Evolutionary conservation across 139 green algal genomes (phyloP).

Genomic region (Chlamydomonas incerta): DNA sequence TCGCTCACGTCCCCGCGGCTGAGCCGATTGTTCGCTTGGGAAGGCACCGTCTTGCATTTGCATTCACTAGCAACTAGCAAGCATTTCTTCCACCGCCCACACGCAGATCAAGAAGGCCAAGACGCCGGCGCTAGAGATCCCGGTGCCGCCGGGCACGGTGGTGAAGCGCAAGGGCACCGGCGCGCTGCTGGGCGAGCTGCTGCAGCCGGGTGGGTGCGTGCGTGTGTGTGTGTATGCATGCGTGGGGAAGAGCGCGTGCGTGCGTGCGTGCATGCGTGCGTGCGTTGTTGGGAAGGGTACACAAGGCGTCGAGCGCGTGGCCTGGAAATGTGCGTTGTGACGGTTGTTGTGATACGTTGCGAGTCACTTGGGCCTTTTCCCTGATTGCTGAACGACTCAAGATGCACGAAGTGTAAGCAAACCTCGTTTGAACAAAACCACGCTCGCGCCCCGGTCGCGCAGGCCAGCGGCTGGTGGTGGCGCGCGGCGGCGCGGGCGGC

Average conservation of each 20-base stretch:
- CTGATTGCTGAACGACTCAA: too few relatives aligned
- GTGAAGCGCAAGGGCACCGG: constrained; percentile 76
- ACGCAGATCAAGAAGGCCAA: constrained; percentile 52
- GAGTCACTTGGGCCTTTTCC: too few relatives aligned
- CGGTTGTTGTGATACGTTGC: too few relatives aligned
- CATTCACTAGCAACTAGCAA: too few relatives aligned
- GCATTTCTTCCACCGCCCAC: too few relatives aligned
- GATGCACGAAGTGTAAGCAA: too few relatives aligned
- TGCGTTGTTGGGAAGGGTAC: too few relatives aligned
- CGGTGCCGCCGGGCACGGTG: constrained; percentile 80
- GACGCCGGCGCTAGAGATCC: constrained; percentile 64
- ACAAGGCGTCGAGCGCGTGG: too few relatives aligned
- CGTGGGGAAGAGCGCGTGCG: not conserved
- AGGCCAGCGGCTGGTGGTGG: constrained; percentile 72
- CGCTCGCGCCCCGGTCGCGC: not conserved
- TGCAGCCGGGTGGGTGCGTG: constrained; percentile 57
- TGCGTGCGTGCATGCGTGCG: too few relatives aligned
- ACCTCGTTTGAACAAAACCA: too few relatives aligned
- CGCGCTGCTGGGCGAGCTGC: constrained; percentile 74
- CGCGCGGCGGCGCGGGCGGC: constrained; percentile 71
- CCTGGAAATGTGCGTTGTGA: too few relatives aligned
- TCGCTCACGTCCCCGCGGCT: not conserved
- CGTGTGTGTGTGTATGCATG: not conserved
- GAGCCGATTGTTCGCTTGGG: not conserved
- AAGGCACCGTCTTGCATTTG: too few relatives aligned